A percentile compares a stretch with the other conserved stretches of the same genome.
Conservation (phyloP, 2,329 filamentous ascomycete genomes). For the Ascomycota sp. region DNA sequence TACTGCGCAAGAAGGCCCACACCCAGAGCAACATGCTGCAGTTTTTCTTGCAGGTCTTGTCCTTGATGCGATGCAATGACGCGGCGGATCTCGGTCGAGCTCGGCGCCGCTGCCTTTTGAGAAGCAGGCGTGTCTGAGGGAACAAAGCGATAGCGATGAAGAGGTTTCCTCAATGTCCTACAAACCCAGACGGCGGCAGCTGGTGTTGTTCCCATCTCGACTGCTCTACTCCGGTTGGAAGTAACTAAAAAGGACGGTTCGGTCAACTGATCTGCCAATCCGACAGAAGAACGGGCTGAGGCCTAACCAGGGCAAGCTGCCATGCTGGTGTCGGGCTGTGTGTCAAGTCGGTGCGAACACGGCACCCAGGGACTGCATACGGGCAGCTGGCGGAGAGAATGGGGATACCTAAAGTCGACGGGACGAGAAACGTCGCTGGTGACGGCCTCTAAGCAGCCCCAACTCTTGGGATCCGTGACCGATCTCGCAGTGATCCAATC, state of each 20-base stretch:
- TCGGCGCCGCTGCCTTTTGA: constrained; percentile 2
- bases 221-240: no score
- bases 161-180: constrained; percentile 3
- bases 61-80: constrained; percentile 3
- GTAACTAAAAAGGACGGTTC: no score
- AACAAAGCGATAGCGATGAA: constrained; percentile 6
- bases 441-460: constrained; percentile 7
- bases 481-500: constrained; percentile 5
- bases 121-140: background rate
- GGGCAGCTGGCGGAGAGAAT: constrained; percentile 6
- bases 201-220: no score
- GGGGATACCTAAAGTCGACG: constrained; percentile 8
- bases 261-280: no score
- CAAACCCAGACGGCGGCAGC: constrained; percentile 3
- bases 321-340: no score
- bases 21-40: constrained; percentile 1
- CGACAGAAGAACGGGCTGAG: no score
- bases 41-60: background rate
- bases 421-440: constrained; percentile 8
- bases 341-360: no score
- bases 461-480: constrained; percentile 4
- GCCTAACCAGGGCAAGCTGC: no score
- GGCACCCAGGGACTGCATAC: constrained; percentile 5
- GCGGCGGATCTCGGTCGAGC: constrained; percentile 7
- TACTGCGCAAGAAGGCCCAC: constrained; percentile 3